Evolutionary conservation across 805 yeast genomes (phyloP).

Genomic region (Blastobotrys parvus): DNA sequence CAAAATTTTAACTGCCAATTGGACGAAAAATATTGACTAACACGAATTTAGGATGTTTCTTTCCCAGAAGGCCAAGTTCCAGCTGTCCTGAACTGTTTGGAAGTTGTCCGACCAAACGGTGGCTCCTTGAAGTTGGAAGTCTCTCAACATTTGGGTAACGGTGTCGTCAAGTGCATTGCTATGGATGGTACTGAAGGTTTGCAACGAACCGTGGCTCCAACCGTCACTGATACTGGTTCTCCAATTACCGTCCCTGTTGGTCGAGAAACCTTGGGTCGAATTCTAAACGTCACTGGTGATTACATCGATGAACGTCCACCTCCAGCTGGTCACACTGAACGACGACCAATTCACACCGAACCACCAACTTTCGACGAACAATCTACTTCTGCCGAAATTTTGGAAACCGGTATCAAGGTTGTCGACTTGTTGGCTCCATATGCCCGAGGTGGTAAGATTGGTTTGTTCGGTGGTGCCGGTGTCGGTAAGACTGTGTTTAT

Average conservation of each 20-base stretch:
- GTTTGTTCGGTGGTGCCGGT: constrained; percentile 99
- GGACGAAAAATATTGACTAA: no score
- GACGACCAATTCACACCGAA: constrained; percentile 98
- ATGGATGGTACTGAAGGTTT: constrained; percentile 99
- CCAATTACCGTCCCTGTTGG: constrained; percentile 99
- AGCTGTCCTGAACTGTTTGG: constrained; percentile 94
- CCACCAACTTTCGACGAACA: constrained; percentile 96
- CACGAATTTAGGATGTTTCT: constrained; percentile 69
- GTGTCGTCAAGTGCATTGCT: constrained; percentile 99
- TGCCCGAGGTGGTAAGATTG: constrained; percentile 99
- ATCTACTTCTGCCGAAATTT: constrained; percentile 95
- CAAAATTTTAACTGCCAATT: no score
- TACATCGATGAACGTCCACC: constrained; percentile 99
- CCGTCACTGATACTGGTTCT: constrained; percentile 90
- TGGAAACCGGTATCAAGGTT: constrained; percentile 99
- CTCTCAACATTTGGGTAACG: constrained; percentile 99
- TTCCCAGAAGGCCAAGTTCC: constrained; percentile 97
- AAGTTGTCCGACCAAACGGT: constrained; percentile 70
- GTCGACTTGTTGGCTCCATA: constrained; percentile 98
- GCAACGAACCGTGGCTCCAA: constrained; percentile 93
- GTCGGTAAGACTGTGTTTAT: constrained; percentile 99
- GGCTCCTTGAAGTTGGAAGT: constrained; percentile 87
- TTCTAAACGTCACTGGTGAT: constrained; percentile 95
- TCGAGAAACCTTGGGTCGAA: constrained; percentile 98
- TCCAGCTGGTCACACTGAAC: constrained; percentile 79